These are phyloP conservation scores for Saraca asoca DNA, from an alignment of 331 rosid species.

Conservation along the genomic window DNA sequence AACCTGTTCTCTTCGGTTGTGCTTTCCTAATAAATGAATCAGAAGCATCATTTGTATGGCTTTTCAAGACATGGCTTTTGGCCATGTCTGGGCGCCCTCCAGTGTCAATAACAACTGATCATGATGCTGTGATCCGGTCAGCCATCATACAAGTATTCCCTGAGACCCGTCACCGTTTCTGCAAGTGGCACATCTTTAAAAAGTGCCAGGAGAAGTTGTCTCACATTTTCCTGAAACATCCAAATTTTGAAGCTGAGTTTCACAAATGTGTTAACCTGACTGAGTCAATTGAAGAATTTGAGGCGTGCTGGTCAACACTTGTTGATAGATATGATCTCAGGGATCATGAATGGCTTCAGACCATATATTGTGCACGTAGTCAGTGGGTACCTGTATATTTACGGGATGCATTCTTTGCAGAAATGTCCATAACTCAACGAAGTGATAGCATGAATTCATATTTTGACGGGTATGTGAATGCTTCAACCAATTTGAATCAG, in stretches of 20 bases:
- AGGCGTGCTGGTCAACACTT: constrained; percentile 86
- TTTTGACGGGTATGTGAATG: constrained; percentile 98
- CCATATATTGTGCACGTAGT: constrained; percentile 68
- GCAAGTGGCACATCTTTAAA: constrained; percentile 98
- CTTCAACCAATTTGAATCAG: constrained; percentile 90
- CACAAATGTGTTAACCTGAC: constrained; percentile 95
- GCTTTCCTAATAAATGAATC: constrained; percentile 92
- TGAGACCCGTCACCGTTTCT: constrained; percentile 87
- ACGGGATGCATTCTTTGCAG: constrained; percentile 94
- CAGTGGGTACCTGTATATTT: constrained; percentile 98
- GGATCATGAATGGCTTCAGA: constrained; percentile 96
- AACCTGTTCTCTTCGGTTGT: constrained; percentile 94
- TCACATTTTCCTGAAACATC: constrained; percentile 83
- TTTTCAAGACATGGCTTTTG: constrained; percentile 88
- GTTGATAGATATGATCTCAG: constrained; percentile 80
- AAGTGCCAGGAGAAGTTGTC: constrained; percentile 95
- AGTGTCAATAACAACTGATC: constrained; percentile 86
- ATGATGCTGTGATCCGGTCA: constrained; percentile 77
- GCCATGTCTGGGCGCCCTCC: constrained; percentile 93
- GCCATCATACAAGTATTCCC: constrained; percentile 86
- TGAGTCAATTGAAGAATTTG: constrained; percentile 90
- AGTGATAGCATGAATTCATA: constrained; percentile 99
- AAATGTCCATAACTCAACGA: constrained; percentile 96
- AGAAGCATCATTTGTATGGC: constrained; percentile 87
- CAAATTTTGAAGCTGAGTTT: constrained; percentile 91